A percentile compares a stretch with the other conserved stretches of the same genome.
These are phyloP conservation scores for Triglochin maritima DNA, from an alignment of 106 monocot genomes.

Conservation along the genomic window DNA sequence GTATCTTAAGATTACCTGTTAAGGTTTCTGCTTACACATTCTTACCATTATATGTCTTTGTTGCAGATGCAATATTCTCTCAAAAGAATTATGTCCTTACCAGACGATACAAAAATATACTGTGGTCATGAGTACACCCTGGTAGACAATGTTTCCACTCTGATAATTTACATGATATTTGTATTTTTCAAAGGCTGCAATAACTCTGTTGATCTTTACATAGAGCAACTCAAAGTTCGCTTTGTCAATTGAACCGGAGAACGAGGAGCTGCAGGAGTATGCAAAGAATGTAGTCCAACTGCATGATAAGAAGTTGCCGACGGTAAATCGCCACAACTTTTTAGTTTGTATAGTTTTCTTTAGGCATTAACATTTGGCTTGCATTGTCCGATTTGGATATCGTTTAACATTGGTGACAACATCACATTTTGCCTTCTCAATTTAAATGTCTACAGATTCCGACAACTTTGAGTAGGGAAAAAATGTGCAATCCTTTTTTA, in stretches of 20 bases:
- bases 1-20: too few species aligned
- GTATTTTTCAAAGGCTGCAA: background rate
- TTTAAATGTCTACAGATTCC: conserved; percentile 47
- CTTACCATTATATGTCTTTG: background rate
- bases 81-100: conserved; percentile 54
- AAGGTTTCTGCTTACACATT: too few species aligned
- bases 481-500: conserved; percentile 78
- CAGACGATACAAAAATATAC: conserved; percentile 74
- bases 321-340: conserved; percentile 25
- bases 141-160: conserved; percentile 24
- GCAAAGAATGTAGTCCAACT: conserved; percentile 47
- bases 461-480: conserved; percentile 78
- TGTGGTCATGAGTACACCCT: conserved; percentile 93
- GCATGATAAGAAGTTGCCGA: conserved; percentile 65
- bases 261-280: conserved; percentile 64
- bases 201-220: background rate
- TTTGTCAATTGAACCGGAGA: conserved; percentile 70
- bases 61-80: conserved; percentile 81
- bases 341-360: background rate
- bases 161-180: background rate
- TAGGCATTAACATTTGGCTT: background rate
- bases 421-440: background rate
- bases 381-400: background rate
- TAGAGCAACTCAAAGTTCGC: conserved; percentile 98
- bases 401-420: background rate